These are phyloP conservation scores for Sphaceloma murrayae DNA, from an alignment of 2,329 filamentous ascomycete species.

Conservation along the genomic window DNA sequence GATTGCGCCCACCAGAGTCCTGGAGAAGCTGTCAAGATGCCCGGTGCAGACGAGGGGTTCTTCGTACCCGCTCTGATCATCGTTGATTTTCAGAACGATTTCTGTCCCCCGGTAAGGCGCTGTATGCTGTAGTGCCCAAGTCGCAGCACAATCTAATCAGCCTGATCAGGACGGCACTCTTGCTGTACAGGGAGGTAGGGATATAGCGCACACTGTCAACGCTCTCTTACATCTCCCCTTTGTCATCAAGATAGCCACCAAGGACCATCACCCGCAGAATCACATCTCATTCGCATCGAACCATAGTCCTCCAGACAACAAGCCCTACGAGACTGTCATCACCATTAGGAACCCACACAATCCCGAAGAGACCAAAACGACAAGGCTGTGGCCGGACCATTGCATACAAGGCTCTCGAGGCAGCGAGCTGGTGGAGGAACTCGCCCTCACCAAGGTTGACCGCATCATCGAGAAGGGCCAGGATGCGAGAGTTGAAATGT, in stretches of 20 bases:
- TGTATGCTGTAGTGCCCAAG: neutral
- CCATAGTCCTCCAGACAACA: slow-evolving; percentile 53
- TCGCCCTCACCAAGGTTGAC: slow-evolving; percentile 54
- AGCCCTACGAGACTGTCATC: slow-evolving; percentile 56
- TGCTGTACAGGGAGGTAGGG: slow-evolving; percentile 63
- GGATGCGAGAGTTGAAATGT: slow-evolving; percentile 74
- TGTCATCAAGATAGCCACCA: slow-evolving; percentile 67
- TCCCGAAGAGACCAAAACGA: slow-evolving; percentile 49
- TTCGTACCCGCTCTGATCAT: slow-evolving; percentile 18
- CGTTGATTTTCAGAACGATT: slow-evolving; percentile 89
- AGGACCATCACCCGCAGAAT: slow-evolving; percentile 75
- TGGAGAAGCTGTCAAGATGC: no score
- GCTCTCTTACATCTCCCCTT: slow-evolving; percentile 63
- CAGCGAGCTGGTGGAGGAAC: slow-evolving; percentile 61
- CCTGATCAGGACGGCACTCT: slow-evolving; percentile 64
- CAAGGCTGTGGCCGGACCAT: slow-evolving; percentile 79
- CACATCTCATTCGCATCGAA: slow-evolving; percentile 87
- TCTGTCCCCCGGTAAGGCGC: slow-evolving; percentile 69
- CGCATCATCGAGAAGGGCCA: slow-evolving; percentile 67
- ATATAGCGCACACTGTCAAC: slow-evolving; percentile 64
- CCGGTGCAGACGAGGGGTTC: no score
- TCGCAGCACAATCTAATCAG: slow-evolving; percentile 15
- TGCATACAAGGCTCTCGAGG: slow-evolving; percentile 70
- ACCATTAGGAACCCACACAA: slow-evolving; percentile 61
- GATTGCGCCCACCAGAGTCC: no score